Base-by-base conservation (phyloP, 2,329 filamentous ascomycete genomes). In the Pseudocercospora musae region DNA sequence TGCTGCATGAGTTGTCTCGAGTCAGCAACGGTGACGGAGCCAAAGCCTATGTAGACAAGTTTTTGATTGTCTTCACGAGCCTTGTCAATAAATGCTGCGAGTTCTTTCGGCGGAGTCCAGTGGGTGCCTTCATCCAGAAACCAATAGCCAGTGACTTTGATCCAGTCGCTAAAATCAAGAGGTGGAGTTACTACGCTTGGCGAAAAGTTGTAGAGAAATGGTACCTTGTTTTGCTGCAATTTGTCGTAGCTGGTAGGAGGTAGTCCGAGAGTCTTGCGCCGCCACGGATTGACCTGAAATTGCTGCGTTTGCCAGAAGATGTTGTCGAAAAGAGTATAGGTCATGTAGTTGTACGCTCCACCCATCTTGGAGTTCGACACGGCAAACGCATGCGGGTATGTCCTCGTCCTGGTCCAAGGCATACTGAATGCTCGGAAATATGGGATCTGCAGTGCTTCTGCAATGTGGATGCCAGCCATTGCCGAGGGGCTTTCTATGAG, bases 391-490 rank as follows among this genome's bases (percentile, higher is more conserved):
- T 99, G 95, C 2, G 95, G 95, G 71, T 99, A 99, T 0, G 94
- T 92, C 58, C 95, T 85, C 15, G 95, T 99, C 54, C 93, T 87
- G 0, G 95, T 96, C 95, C 95, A 99, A 0, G 95, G 95, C 95
- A 99, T 99, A 18, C 92, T 96, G 74, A 99, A 99, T 0, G 93
- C 94, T 60, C 95, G 87, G 80, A 98, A 98, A 76, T 99, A 99
- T 0, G 95, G 95, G 49, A 99, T 96, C 13, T 86, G 84, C 1
- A 99, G 83, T 23, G 92, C 92, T 78, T 99, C 95, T 1, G 95
- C 95, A 68, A 99, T 96, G 75, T 99, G 95, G 58, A 99, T 96
- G 25, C 95, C 95, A 0, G 90, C 92, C 95, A 99, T 99, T 13
- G 95, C 92, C 61, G 91, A 96, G 0, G 95, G 95, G 52, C 91